Conservation (phyloP, 208 protist genomes). For the Wallacemonas sp. region DNA sequence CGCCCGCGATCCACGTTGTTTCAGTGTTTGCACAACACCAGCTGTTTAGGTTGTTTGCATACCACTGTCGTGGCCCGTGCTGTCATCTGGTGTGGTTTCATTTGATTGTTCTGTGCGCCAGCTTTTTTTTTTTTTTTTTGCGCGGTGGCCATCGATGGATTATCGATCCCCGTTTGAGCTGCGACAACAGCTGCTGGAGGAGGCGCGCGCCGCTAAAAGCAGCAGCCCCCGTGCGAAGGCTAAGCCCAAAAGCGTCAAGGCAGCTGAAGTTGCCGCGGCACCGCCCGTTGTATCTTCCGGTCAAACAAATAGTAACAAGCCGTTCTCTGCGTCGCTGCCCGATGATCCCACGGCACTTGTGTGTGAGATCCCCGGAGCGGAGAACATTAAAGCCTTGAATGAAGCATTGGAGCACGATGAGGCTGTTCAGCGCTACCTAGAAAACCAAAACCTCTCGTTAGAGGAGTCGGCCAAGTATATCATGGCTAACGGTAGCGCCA, state of each 20-base stretch:
- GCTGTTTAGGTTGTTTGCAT: too few species aligned
- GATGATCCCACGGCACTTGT: slow-evolving; percentile 88
- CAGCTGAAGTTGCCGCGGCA: background rate
- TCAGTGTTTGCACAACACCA: too few species aligned
- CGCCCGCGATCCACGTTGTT: too few species aligned
- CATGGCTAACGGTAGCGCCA: slow-evolving; percentile 88
- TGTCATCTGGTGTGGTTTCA: too few species aligned
- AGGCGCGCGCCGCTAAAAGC: slow-evolving; percentile 29
- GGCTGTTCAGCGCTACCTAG: slow-evolving; percentile 89
- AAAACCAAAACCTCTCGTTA: slow-evolving; percentile 78
- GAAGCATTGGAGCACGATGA: slow-evolving; percentile 83
- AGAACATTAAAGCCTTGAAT: slow-evolving; percentile 88
- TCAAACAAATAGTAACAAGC: slow-evolving; percentile 22
- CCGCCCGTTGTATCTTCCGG: background rate
- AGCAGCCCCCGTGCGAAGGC: background rate
- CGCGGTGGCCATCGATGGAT: slow-evolving; percentile 41
- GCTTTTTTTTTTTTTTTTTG: background rate
- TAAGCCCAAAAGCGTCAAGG: slow-evolving; percentile 9
- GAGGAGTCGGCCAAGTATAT: slow-evolving; percentile 86
- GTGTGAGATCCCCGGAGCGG: slow-evolving; percentile 75
- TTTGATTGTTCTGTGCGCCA: too few species aligned
- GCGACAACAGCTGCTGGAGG: slow-evolving; percentile 73
- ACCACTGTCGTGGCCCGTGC: too few species aligned
- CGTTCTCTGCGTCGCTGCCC: slow-evolving; percentile 23
- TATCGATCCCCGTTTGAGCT: slow-evolving; percentile 90